Evolutionary conservation across 2,329 filamentous ascomycete species (phyloP).

Genomic region (Parascedosporium putredinis): DNA sequence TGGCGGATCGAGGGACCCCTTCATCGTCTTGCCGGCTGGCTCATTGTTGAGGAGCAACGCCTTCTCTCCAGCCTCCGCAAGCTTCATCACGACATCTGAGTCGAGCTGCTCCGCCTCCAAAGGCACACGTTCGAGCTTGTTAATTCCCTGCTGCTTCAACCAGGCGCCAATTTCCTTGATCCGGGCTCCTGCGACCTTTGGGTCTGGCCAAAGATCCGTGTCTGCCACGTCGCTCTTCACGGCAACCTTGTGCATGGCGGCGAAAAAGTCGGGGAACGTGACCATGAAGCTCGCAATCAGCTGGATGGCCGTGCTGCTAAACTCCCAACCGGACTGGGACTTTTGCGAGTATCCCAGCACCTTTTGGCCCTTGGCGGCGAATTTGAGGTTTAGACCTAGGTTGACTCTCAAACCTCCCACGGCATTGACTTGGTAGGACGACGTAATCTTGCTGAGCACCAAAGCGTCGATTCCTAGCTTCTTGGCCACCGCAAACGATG

Average conservation of each 20-base stretch:
- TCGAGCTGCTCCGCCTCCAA: conserved; percentile 94
- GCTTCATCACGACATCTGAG: conserved; percentile 71
- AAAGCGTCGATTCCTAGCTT: conserved; percentile 74
- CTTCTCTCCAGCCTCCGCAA: conserved; percentile 56
- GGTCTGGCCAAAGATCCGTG: conserved; percentile 72
- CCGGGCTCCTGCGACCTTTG: conserved; percentile 60
- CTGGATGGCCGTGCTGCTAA: conserved; percentile 72
- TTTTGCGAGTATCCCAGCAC: conserved; percentile 92
- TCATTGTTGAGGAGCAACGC: conserved; percentile 20
- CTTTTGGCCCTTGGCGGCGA: conserved; percentile 90
- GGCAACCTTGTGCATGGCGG: conserved; percentile 73
- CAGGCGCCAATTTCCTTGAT: conserved; percentile 91
- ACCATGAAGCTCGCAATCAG: conserved; percentile 84
- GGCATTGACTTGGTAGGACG: conserved; percentile 72
- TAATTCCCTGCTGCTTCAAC: conserved; percentile 85
- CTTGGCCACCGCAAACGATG: conserved; percentile 81
- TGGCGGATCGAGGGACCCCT: conserved; percentile 74
- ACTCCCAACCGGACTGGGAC: conserved; percentile 84
- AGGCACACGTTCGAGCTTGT: conserved; percentile 89
- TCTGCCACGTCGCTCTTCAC: conserved; percentile 76
- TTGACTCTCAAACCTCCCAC: conserved; percentile 79
- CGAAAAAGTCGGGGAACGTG: conserved; percentile 90
- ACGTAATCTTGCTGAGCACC: conserved; percentile 90
- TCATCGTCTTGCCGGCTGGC: conserved; percentile 57
- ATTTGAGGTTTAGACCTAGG: conserved; percentile 90